Percentiles rank a stretch among this genome's conserved stretches.
Conservation (phyloP, 2,329 filamentous ascomycete species). For the Penicillium sp. region DNA sequence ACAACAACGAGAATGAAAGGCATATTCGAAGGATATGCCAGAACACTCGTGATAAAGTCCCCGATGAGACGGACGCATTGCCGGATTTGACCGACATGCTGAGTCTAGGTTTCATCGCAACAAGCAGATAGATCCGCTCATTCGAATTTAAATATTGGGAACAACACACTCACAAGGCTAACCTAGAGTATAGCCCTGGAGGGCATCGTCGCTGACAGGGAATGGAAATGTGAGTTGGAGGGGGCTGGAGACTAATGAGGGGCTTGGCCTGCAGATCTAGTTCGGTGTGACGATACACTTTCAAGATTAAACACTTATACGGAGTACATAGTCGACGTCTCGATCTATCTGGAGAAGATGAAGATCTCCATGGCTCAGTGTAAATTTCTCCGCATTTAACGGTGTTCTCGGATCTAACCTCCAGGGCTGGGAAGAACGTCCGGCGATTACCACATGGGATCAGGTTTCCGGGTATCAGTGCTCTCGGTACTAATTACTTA, state of each 20-base stretch:
- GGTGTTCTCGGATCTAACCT: not conserved
- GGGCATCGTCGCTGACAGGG: not conserved
- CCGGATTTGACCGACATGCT: conserved; percentile 9
- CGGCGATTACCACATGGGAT: not conserved
- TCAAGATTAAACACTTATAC: not conserved
- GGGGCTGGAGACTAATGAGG: conserved; percentile 5
- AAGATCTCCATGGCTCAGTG: no score
- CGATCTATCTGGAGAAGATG: not conserved
- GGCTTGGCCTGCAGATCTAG: conserved; percentile 9
- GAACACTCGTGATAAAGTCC: conserved; percentile 12
- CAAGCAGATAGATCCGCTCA: conserved; percentile 5
- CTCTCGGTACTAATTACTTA: conserved; percentile 11
- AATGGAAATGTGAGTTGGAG: not conserved
- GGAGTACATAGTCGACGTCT: not conserved
- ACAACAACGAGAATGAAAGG: conserved; percentile 39
- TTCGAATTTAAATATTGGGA: not conserved
- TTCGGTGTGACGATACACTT: conserved; percentile 3
- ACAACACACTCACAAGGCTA: not conserved
- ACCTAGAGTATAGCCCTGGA: not conserved
- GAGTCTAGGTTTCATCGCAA: conserved; percentile 16
- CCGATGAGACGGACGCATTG: conserved; percentile 7
- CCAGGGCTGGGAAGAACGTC: not conserved
- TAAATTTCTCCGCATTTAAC: not conserved
- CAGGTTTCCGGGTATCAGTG: not conserved
- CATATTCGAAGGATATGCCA: conserved; percentile 26